These are phyloP conservation scores for Miamiensis avidus DNA, from an alignment of 169 alveolate genomes.

Conservation along the genomic window DNA sequence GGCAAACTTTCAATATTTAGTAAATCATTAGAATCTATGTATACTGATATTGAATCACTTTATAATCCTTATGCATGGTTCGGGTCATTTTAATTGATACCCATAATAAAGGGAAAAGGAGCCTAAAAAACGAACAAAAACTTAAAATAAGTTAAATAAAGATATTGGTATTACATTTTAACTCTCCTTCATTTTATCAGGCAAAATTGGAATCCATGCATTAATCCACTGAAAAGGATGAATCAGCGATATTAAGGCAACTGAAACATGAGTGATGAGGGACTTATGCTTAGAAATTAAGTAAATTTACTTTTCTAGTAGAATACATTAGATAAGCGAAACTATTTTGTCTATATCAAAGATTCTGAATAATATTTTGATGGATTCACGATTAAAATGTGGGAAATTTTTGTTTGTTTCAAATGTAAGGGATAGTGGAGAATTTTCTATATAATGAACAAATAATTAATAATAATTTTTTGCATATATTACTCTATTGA, in stretches of 20 bases:
- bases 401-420: conserved; percentile 5
- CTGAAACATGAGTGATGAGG: conserved; percentile 41
- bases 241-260: conserved; percentile 54
- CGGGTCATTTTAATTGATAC: conserved; percentile 9
- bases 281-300: conserved; percentile 53
- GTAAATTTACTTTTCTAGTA: conserved; percentile 58
- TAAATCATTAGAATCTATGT: conserved; percentile 30
- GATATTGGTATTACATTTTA: not conserved
- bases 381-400: conserved; percentile 28
- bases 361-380: conserved; percentile 48
- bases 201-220: conserved; percentile 56
- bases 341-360: conserved; percentile 53
- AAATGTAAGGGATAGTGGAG: conserved; percentile 26
- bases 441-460: too few species aligned
- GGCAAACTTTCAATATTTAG: conserved; percentile 17
- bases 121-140: conserved; percentile 29
- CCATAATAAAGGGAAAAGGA: conserved; percentile 41
- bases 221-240: conserved; percentile 64
- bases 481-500: too few species aligned
- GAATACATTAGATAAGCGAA: conserved; percentile 34
- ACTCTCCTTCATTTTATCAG: conserved; percentile 19
- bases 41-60: conserved; percentile 24
- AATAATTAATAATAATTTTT: too few species aligned
- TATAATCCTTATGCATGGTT: conserved; percentile 5
- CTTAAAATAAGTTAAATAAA: not conserved